Base-by-base conservation (phyloP, 306 rosid species). In the Luffa aegyptiaca region DNA sequence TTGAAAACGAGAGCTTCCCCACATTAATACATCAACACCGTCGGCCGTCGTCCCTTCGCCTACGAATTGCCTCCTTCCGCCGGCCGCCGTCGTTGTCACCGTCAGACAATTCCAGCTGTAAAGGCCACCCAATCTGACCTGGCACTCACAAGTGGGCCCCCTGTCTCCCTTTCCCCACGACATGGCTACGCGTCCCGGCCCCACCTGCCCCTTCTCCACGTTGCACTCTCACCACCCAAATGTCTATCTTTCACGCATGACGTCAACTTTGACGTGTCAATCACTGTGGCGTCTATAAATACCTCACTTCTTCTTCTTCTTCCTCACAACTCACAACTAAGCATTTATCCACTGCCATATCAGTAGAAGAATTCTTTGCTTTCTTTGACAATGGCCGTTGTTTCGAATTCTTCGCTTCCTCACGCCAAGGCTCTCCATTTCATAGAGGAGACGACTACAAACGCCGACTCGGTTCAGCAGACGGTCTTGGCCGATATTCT, bases 391-490 rank as follows among this genome's bases (percentile, higher is more conserved):
- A 94, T 92, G 98, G 87, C 91, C 59, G 26, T 83, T 79, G 90
- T 84, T 65, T 75, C 88, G n/a, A 71, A 56, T 0, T 55, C 61
- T 55, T 61, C 78, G 3, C 63, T n/a, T 56, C n/a, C 62, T 2
- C 62, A 56, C 3, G 81, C 80, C 10, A 85, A 92, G 82, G 86
- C 91, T 14, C 87, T 94, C 18, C 82, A 83, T 66, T 86, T 92
- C 88, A 86, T 94, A 0, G 93, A 94, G 74, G 90, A 91, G 26
- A 75, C 79, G 79, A 94, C 98, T 26, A 48, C 8, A 52, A 91
- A 91, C 88, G 6, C 86, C 0, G 97, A 91, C 73, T 17, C 83
- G 0, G 81, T 84, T 16, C 98, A 94, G 49, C 84, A 85, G 75
- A 66, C 45, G 10, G 89, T 86, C 48, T 81, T 92, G 31, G 20